A percentile compares a stretch with the other conserved stretches of the same genome.
These are phyloP conservation scores for Globisporangium paddicum DNA, from an alignment of 352 stramenopile species.

Conservation along the genomic window DNA sequence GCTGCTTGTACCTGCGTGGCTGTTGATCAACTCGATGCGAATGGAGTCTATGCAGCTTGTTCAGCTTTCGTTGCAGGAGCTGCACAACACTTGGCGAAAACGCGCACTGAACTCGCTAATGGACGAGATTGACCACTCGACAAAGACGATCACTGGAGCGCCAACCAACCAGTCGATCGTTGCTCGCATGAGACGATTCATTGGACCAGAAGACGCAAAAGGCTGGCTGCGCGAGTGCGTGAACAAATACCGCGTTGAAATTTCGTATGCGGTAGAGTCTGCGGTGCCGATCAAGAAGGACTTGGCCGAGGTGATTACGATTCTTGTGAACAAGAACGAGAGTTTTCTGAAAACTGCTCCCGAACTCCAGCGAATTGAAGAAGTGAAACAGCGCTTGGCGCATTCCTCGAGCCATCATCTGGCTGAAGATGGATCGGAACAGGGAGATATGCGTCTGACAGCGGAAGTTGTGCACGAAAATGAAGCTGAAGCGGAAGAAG, in stretches of 20 bases:
- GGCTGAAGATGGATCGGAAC: slow-evolving; percentile 45
- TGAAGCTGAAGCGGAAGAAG: slow-evolving; percentile 83
- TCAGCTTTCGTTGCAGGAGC: slow-evolving; percentile 95
- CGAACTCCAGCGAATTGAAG: slow-evolving; percentile 46
- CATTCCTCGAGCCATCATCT: slow-evolving; percentile 44
- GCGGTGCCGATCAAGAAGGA: slow-evolving; percentile 64
- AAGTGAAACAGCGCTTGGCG: slow-evolving; percentile 57
- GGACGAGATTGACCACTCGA: slow-evolving; percentile 45
- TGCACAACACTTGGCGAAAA: slow-evolving; percentile 98
- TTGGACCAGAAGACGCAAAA: slow-evolving; percentile 31
- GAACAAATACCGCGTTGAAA: slow-evolving; percentile 69
- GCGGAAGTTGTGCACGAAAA: slow-evolving; percentile 90
- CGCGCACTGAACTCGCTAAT: slow-evolving; percentile 90
- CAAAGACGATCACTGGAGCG: neutral
- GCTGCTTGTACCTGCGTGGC: slow-evolving; percentile 90
- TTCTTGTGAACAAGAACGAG: slow-evolving; percentile 49
- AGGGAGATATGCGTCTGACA: slow-evolving; percentile 72
- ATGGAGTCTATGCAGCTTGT: slow-evolving; percentile 99
- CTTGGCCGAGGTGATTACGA: slow-evolving; percentile 59
- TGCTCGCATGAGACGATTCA: slow-evolving; percentile 61
- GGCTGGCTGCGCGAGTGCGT: slow-evolving; percentile 68
- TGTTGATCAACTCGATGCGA: slow-evolving; percentile 99
- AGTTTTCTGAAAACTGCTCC: slow-evolving; percentile 52
- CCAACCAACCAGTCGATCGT: slow-evolving; percentile 26
- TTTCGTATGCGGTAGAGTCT: slow-evolving; percentile 71